Conservation (phyloP, 2,329 filamentous ascomycete genomes). For the Beauveria pseudobassiana region DNA sequence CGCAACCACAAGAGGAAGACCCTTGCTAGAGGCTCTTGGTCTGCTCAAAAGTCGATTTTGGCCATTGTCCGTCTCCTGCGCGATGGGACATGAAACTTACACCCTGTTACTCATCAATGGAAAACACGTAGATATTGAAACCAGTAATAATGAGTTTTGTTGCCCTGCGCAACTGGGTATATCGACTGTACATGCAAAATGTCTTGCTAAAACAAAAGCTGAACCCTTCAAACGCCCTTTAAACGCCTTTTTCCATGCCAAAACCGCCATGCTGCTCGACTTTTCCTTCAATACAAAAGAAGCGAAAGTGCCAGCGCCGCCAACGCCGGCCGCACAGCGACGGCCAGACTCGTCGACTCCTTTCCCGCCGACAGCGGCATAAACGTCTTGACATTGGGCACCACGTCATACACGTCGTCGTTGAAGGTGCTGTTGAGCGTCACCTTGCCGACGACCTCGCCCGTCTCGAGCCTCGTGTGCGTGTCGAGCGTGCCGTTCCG, state of each 20-base stretch:
- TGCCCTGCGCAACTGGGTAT: not conserved
- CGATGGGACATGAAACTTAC: too few relatives aligned
- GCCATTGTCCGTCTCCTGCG: too few relatives aligned
- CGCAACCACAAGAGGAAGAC: not conserved
- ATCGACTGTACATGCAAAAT: not conserved
- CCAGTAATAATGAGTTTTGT: not conserved
- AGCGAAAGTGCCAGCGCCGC: not conserved
- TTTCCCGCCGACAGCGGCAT: not conserved
- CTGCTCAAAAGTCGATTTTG: not conserved
- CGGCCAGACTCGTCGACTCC: not conserved
- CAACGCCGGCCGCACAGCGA: not conserved
- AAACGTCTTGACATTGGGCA: slow-evolving; percentile 22
- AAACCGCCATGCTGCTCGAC: not conserved
- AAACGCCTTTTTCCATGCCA: not conserved
- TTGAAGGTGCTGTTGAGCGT: slow-evolving; percentile 49
- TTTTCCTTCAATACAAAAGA: not conserved
- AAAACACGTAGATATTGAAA: not conserved
- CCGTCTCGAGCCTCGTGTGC: slow-evolving; percentile 50
- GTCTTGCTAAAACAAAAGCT: not conserved
- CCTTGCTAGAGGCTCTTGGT: not conserved
- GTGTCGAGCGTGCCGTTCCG: slow-evolving; percentile 37
- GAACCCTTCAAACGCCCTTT: not conserved
- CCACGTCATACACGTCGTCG: slow-evolving; percentile 38
- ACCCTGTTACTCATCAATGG: too few relatives aligned
- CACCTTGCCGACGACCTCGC: slow-evolving; percentile 38